Conservation (phyloP, 441 rosid genomes). For the Populus hybrid region DNA sequence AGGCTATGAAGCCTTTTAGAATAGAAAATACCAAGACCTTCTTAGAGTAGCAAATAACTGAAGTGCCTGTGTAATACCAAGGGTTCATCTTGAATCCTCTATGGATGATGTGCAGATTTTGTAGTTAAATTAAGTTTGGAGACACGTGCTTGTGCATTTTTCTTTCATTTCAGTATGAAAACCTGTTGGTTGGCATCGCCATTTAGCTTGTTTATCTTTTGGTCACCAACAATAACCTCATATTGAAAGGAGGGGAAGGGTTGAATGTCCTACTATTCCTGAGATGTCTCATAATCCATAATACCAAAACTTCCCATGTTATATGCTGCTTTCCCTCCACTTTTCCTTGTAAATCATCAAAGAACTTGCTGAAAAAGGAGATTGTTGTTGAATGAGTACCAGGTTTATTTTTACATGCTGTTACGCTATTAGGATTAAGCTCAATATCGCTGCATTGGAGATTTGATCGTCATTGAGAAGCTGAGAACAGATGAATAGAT, state of each 20-base stretch:
- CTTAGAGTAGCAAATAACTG: neutral
- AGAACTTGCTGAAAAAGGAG: neutral
- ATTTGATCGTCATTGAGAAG: no score
- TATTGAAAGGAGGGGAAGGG: neutral
- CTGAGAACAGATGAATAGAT: neutral
- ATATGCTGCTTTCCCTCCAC: no score
- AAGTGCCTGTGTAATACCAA: neutral
- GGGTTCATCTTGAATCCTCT: neutral
- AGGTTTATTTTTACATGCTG: no score
- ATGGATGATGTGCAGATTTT: neutral
- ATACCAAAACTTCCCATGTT: neutral
- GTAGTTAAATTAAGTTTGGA: neutral
- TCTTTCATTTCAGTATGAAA: neutral
- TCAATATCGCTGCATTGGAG: no score
- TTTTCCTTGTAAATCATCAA: neutral
- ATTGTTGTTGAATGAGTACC: no score
- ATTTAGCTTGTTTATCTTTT: neutral
- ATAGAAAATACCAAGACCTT: slow-evolving; percentile 2
- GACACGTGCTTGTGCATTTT: neutral
- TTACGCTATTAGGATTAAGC: no score
- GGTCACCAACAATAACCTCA: neutral
- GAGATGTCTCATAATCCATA: neutral
- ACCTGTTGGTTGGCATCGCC: neutral
- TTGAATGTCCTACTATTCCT: no score
- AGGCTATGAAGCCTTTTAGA: slow-evolving; percentile 11